These are phyloP conservation scores for Linum lewisii DNA, from an alignment of 345 rosid species.

Conservation along the genomic window DNA sequence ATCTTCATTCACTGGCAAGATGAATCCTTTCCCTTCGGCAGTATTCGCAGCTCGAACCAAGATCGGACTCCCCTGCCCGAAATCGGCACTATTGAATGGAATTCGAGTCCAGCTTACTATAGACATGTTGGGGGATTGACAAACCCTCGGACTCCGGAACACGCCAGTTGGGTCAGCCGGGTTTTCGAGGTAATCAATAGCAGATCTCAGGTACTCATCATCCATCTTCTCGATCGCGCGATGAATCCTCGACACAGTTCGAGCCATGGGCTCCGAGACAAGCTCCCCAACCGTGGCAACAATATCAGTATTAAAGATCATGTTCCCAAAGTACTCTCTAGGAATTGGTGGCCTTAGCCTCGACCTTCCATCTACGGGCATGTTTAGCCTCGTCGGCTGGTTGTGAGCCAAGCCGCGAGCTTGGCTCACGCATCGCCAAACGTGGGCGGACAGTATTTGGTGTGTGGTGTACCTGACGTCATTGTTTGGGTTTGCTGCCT, in stretches of 20 bases:
- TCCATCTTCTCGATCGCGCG: slow-evolving; percentile 9
- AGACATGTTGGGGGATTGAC: neutral
- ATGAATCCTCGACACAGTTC: neutral
- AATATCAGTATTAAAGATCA: neutral
- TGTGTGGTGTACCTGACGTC: neutral
- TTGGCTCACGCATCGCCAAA: slow-evolving; percentile 13
- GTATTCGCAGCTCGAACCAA: no score
- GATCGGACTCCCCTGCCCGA: slow-evolving; percentile 10
- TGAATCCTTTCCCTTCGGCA: slow-evolving; percentile 2
- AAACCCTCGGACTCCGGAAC: neutral
- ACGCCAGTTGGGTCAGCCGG: neutral
- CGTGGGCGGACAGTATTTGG: slow-evolving; percentile 5
- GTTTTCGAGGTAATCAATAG: slow-evolving; percentile 7
- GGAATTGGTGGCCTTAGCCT: slow-evolving; percentile 10
- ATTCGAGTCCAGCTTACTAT: slow-evolving; percentile 4
- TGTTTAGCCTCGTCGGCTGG: slow-evolving; percentile 2
- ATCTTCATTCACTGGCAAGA: neutral
- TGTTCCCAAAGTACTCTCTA: slow-evolving; percentile 3
- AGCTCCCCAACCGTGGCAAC: slow-evolving; percentile 1
- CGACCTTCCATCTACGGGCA: neutral
- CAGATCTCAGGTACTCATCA: slow-evolving; percentile 14
- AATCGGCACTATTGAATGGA: slow-evolving; percentile 10
- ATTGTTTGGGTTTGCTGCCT: neutral
- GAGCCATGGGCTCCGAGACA: neutral
- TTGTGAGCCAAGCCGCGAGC: slow-evolving; percentile 3